Percentiles rank a stretch among this genome's conserved stretches.
Evolutionary conservation across 495 filamentous ascomycete genomes (phyloP).

Genomic region (Venustampulla echinocandica): DNA sequence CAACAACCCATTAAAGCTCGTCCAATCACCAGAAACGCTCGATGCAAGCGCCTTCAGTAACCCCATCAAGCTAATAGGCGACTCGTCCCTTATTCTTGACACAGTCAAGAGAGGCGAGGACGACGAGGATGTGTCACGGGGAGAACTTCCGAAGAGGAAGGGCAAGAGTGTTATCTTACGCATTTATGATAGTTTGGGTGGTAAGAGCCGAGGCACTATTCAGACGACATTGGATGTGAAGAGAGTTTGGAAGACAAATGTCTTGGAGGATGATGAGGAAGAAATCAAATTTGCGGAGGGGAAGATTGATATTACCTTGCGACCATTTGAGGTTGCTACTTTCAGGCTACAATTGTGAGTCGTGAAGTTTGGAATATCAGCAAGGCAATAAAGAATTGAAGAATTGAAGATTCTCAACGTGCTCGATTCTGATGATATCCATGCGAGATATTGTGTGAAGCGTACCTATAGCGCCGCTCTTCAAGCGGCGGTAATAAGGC

Average conservation of each 20-base stretch:
- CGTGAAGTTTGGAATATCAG: background rate
- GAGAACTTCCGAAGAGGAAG: constrained; percentile 56
- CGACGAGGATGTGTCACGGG: constrained; percentile 75
- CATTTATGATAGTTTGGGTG: constrained; percentile 88
- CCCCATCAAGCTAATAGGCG: constrained; percentile 47
- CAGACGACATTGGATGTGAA: constrained; percentile 57
- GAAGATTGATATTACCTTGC: constrained; percentile 54
- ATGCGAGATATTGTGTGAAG: too few relatives aligned
- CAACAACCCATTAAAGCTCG: constrained; percentile 68
- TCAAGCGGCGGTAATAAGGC: too few relatives aligned
- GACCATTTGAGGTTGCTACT: constrained; percentile 86
- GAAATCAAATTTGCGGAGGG: constrained; percentile 41
- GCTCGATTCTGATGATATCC: too few relatives aligned
- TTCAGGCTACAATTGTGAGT: constrained; percentile 52
- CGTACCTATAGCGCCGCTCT: too few relatives aligned
- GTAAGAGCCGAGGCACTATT: constrained; percentile 59
- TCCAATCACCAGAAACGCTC: constrained; percentile 28
- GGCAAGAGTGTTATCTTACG: constrained; percentile 75
- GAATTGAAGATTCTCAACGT: too few relatives aligned
- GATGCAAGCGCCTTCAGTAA: constrained; percentile 27
- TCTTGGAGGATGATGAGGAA: constrained; percentile 63
- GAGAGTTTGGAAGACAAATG: constrained; percentile 72
- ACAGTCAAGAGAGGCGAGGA: constrained; percentile 90
- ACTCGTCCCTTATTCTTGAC: constrained; percentile 64
- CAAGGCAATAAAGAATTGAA: too few relatives aligned